Percentiles rank a stretch among this genome's conserved stretches.
These are phyloP conservation scores for Fallopia convolvulus DNA, from an alignment of 148 eudicot species.

Conservation along the genomic window DNA sequence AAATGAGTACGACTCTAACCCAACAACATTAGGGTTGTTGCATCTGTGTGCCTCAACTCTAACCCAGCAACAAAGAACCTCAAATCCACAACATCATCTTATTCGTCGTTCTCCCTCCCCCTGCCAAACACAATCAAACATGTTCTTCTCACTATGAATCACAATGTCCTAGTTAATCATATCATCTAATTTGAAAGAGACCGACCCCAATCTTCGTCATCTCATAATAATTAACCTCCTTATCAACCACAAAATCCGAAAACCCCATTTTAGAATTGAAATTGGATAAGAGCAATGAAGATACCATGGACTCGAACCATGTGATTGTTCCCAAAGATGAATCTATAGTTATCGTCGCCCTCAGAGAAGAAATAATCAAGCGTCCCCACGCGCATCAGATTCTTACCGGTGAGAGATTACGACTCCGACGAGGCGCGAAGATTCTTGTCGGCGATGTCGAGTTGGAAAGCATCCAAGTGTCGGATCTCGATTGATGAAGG, in stretches of 20 bases:
- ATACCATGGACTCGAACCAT: too few species aligned
- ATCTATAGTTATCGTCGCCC: conserved; percentile 40
- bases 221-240: conserved; percentile 25
- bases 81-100: conserved; percentile 31
- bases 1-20: conserved; percentile 66
- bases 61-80: conserved; percentile 49
- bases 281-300: conserved; percentile 19
- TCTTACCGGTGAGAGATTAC: not conserved
- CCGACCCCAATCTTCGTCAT: conserved; percentile 25
- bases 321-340: too few species aligned
- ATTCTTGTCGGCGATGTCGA: conserved; percentile 29
- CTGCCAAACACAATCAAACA: not conserved
- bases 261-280: conserved; percentile 31
- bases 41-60: conserved; percentile 50
- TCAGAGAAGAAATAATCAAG: conserved; percentile 84
- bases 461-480: conserved; percentile 43
- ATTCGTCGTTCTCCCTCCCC: conserved; percentile 16
- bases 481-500: conserved; percentile 58
- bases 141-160: not conserved
- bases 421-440: conserved; percentile 7
- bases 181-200: conserved; percentile 24
- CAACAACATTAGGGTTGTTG: conserved; percentile 50
- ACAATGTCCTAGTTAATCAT: not conserved
- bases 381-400: conserved; percentile 73
- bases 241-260: conserved; percentile 26